Percentiles rank a stretch among this genome's conserved stretches.
These are phyloP conservation scores for Boletus rex-veris DNA, from an alignment of 768 basidiomycete species.

Conservation along the genomic window DNA sequence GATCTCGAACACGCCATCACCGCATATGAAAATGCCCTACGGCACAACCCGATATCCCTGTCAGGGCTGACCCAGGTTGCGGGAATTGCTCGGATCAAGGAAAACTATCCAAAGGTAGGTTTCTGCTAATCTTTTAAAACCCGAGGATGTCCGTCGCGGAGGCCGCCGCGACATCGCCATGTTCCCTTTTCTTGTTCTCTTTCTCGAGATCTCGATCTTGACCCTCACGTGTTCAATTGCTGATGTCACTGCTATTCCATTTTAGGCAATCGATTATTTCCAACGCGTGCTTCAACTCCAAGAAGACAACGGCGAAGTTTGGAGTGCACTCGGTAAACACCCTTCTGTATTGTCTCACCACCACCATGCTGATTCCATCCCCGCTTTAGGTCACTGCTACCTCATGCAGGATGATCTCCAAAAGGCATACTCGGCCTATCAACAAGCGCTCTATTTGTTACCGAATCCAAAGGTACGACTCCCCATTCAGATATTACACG, in stretches of 20 bases:
- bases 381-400: slow-evolving; percentile 80
- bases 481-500: not conserved
- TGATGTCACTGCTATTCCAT: slow-evolving; percentile 30
- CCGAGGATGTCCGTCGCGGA: slow-evolving; percentile 34
- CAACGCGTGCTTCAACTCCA: slow-evolving; percentile 86
- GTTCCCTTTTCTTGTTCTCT: slow-evolving; percentile 14
- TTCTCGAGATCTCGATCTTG: slow-evolving; percentile 25
- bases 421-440: slow-evolving; percentile 97
- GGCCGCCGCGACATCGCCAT: slow-evolving; percentile 21
- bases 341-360: slow-evolving; percentile 17
- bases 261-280: slow-evolving; percentile 93
- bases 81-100: slow-evolving; percentile 94
- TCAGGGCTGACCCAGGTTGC: slow-evolving; percentile 91
- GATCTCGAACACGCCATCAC: slow-evolving; percentile 89
- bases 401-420: slow-evolving; percentile 99
- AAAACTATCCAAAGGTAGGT: slow-evolving; percentile 91
- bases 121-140: slow-evolving; percentile 26
- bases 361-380: slow-evolving; percentile 13
- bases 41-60: slow-evolving; percentile 91
- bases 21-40: slow-evolving; percentile 92
- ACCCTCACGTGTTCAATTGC: slow-evolving; percentile 29
- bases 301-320: slow-evolving; percentile 97
- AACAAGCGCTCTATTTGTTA: slow-evolving; percentile 94
- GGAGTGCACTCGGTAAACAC: slow-evolving; percentile 85
- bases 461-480: slow-evolving; percentile 84